phyloP scores from a whole-genome alignment of 176 grass and related monocot species.

The Luzula sylvatica region DNA sequence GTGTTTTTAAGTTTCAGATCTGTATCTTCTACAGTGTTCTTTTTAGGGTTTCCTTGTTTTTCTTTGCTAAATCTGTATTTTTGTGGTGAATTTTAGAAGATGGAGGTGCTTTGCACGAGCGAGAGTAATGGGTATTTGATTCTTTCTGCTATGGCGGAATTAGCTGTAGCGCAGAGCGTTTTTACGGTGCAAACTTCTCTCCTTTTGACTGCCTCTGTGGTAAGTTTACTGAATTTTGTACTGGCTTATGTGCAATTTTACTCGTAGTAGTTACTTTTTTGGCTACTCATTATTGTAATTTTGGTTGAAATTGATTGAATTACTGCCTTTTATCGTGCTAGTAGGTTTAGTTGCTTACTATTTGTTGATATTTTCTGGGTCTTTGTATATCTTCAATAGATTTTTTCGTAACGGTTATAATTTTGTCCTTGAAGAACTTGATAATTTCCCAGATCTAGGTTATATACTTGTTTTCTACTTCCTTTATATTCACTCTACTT shows the following conservation, averaged over 20 bases:
- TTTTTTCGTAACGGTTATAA: background rate
- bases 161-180: slow-evolving; percentile 13
- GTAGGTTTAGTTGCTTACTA: background rate
- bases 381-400: too few relatives aligned
- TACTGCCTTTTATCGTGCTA: background rate
- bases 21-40: too few relatives aligned
- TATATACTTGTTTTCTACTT: background rate
- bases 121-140: slow-evolving; percentile 8
- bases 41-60: too few relatives aligned
- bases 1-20: too few relatives aligned
- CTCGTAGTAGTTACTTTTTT: background rate
- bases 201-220: slow-evolving; percentile 18
- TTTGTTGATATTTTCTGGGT: slow-evolving; percentile 6
- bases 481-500: background rate
- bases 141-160: slow-evolving; percentile 5
- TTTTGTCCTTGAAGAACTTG: too few relatives aligned
- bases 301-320: too few relatives aligned
- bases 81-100: background rate
- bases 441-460: too few relatives aligned
- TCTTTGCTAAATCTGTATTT: too few relatives aligned
- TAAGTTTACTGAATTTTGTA: background rate
- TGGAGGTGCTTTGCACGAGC: slow-evolving; percentile 16
- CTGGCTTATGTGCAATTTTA: background rate
- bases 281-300: background rate
- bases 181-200: slow-evolving; percentile 21